Evolutionary conservation across 345 rosid genomes (phyloP), one percentile per base, ranked within the genome.

Genomic region (Gossypioides kirkii): DNA sequence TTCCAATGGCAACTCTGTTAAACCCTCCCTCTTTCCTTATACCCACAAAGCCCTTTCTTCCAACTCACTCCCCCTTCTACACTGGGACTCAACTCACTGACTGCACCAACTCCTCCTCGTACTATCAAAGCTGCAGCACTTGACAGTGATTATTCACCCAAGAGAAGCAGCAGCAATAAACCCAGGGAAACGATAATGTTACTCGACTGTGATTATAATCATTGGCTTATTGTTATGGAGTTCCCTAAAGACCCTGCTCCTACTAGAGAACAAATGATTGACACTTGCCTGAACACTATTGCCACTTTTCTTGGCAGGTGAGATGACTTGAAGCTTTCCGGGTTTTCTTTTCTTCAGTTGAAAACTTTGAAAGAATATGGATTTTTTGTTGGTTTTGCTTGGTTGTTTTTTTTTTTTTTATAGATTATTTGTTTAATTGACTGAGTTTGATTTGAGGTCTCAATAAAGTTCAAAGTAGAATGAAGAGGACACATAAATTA

Each of bases 191-290:
- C 98, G 45, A 94, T 94, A 65, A 88, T 94, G 97, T 86, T 94
- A 1, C 97, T 97, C 10, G 96, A 97, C 0, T 94, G 98, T 74
- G 98, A 90, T 76, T 94, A 90, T 80, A 91, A 94, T 52, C 98
- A 94, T 77, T 94, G 97, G 98, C 88, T 94, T 50, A 94, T 91
- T 28, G 98, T 91, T 7, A 89, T 94, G 97, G 97, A 91, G 68
- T 91, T 94, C 75, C 97, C 98, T 59, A 94, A 94, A 71, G 96
- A 91, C 76, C 97, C 98, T 9, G 96, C 97, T 6, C 96, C 98
- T 0, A 87, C 93, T 8, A 85, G 96, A 11, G 97, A 94, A 45
- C 97, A 91, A 80, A 91, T 94, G 98, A 91, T 94, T 71, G 98
- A 91, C 22, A 90, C 97, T 75, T 94, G 91, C 74, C 97, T 91